Evolutionary conservation across 2,329 filamentous ascomycete species (phyloP).

Genomic region (Apiospora aurea): DNA sequence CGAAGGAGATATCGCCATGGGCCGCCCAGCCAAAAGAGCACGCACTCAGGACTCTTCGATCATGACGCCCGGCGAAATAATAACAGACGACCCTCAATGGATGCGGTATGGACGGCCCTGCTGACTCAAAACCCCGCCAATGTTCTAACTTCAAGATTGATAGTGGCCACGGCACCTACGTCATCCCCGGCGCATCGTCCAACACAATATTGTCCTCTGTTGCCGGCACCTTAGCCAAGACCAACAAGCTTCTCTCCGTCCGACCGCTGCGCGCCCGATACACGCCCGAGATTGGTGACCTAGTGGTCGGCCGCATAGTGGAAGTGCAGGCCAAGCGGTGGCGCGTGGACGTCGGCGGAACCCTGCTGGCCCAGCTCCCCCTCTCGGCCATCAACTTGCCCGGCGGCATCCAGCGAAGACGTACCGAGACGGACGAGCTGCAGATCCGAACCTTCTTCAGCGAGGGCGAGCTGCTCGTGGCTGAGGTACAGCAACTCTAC

Average conservation of each 20-base stretch:
- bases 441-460: slow-evolving; percentile 98
- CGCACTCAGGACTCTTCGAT: slow-evolving; percentile 57
- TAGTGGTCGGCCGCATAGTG: slow-evolving; percentile 91
- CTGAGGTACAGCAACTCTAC: slow-evolving; percentile 91
- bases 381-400: slow-evolving; percentile 93
- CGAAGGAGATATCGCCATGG: slow-evolving; percentile 54
- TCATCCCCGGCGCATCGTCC: slow-evolving; percentile 57
- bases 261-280: slow-evolving; percentile 91
- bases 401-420: slow-evolving; percentile 87
- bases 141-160: slow-evolving; percentile 30
- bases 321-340: slow-evolving; percentile 94
- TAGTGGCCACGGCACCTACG: slow-evolving; percentile 92
- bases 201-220: slow-evolving; percentile 83
- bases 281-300: slow-evolving; percentile 92
- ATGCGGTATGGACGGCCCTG: slow-evolving; percentile 68
- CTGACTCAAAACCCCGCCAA: neutral
- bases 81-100: slow-evolving; percentile 94
- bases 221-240: slow-evolving; percentile 87
- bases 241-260: slow-evolving; percentile 95
- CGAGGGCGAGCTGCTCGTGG: slow-evolving; percentile 91
- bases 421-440: slow-evolving; percentile 94
- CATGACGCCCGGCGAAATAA: slow-evolving; percentile 86
- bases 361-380: slow-evolving; percentile 83
- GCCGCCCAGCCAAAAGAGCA: slow-evolving; percentile 48
- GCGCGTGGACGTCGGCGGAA: slow-evolving; percentile 92